Base-by-base conservation (phyloP, 495 filamentous ascomycete genomes). In the Bacidia gigantensis region DNA sequence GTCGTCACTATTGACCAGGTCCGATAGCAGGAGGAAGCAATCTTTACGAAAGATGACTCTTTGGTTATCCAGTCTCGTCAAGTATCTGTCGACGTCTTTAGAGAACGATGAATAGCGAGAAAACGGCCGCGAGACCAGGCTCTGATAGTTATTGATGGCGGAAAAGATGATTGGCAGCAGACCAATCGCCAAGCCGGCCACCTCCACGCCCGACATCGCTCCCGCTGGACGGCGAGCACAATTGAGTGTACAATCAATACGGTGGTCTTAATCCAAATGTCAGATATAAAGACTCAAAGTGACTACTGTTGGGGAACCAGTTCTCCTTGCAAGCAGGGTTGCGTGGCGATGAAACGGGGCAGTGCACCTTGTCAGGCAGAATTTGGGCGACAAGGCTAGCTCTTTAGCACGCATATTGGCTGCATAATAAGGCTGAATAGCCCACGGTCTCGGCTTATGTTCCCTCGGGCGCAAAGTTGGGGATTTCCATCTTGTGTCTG, bases 81-180 rank as follows among this genome's bases (percentile, higher is more conserved):
- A 18, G 23, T 46, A 56, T 11, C 35, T 18, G 3, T 55, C 22
- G 11, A 56, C 57, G 20, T 61, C 59, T 39, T 54, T 51, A 9
- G 54, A 17, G n/a, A 54, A 54, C 14, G 43, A 46, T 14, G 39
- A 50, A 24, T 56, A 66, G 10, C 60, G 51, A 5, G 44, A 20
- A 46, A 65, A 64, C 3, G 64, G 62, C 9, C 53, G n/a, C 18
- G 61, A 60, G 23, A 53, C 55, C 26, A 54, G 40, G 11, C 22
- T 50, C n/a, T 65, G 55, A 42, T 63, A 67, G 41, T 66, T 56
- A 41, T 66, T 55, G 7, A 56, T 47, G 32, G 56, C 56, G 26
- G 57, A 58, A 5, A 65, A 39, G 1, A 67, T 26, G 12, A 67
- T 39, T 9, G 64, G 64, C 22, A 67, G 53, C 12, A 67, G 40